Conservation (phyloP, 306 rosid genomes). For the Argentina anserina region DNA sequence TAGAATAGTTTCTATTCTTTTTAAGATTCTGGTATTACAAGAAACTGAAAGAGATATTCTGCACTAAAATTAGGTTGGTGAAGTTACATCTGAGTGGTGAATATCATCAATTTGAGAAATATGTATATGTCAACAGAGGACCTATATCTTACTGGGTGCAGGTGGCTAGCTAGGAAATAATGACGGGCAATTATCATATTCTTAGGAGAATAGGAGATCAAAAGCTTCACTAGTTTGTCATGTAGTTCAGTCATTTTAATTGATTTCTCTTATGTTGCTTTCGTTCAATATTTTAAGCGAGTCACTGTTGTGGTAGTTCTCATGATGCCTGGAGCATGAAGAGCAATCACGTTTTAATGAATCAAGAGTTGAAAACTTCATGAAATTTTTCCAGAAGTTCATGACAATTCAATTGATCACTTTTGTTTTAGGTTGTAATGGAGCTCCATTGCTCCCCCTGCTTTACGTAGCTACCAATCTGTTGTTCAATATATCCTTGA, state of each 20-base stretch:
- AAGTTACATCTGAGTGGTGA: background rate
- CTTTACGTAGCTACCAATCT: conserved; percentile 67
- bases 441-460: conserved; percentile 86
- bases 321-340: background rate
- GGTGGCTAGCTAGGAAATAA: background rate
- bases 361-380: background rate
- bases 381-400: background rate
- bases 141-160: background rate
- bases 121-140: background rate
- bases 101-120: background rate
- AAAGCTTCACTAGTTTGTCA: background rate
- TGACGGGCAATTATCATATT: too few relatives aligned
- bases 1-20: background rate
- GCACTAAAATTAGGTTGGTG: background rate
- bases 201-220: background rate
- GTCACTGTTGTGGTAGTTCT: background rate
- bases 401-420: background rate
- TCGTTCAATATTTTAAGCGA: background rate
- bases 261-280: background rate
- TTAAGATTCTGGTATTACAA: background rate
- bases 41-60: background rate
- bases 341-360: background rate
- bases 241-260: background rate
- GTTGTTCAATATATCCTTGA: conserved; percentile 71
- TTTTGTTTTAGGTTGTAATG: conserved; percentile 58